A percentile compares a stretch with the other conserved stretches of the same genome.
These are phyloP conservation scores for Darksidea phi DNA, from an alignment of 495 filamentous ascomycete genomes.

Conservation along the genomic window DNA sequence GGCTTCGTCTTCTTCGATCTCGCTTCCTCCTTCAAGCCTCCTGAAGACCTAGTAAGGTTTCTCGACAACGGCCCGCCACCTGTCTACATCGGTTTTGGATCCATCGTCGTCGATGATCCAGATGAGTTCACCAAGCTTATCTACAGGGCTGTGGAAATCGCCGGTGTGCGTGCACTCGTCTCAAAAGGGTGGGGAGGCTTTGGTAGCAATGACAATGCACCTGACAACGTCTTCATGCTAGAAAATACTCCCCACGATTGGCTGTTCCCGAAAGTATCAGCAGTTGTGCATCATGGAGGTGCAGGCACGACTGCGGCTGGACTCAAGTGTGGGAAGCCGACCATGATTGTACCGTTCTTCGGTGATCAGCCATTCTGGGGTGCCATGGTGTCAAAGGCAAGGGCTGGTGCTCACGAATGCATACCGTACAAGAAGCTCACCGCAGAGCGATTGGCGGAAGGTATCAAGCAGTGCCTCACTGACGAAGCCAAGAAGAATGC, in stretches of 20 bases:
- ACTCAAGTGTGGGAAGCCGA: conserved; percentile 42
- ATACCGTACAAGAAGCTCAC: conserved; percentile 72
- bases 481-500: conserved; percentile 58
- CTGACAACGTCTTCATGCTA: conserved; percentile 44
- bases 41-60: conserved; percentile 40
- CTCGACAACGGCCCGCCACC: conserved; percentile 42
- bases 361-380: conserved; percentile 78
- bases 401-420: conserved; percentile 63
- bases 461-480: conserved; percentile 64
- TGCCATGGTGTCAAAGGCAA: conserved; percentile 62
- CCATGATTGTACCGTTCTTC: conserved; percentile 47
- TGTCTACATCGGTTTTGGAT: conserved; percentile 46
- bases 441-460: conserved; percentile 62
- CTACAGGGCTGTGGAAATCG: conserved; percentile 40
- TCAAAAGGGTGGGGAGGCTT: conserved; percentile 46
- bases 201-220: conserved; percentile 33
- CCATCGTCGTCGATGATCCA: conserved; percentile 46
- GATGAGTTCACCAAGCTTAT: conserved; percentile 44
- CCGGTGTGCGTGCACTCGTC: conserved; percentile 44
- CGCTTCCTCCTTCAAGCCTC: conserved; percentile 41
- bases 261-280: conserved; percentile 42
- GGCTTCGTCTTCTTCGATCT: conserved; percentile 46
- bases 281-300: conserved; percentile 46
- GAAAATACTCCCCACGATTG: conserved; percentile 47
- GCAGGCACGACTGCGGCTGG: conserved; percentile 45